Base-by-base conservation (phyloP, 768 basidiomycete genomes). In the Megacollybia marginata region DNA sequence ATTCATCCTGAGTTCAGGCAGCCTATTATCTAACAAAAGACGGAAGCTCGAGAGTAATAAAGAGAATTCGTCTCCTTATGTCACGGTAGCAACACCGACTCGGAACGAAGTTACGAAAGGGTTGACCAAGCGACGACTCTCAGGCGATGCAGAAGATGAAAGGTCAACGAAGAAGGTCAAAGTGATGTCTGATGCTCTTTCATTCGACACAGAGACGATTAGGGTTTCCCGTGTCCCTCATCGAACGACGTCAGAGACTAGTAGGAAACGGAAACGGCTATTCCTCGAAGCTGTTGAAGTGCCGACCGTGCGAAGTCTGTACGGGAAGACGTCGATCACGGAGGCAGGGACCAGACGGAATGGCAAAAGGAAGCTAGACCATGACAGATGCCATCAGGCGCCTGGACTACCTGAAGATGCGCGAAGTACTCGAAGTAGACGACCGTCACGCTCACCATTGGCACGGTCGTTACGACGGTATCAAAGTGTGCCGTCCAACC, bases 31-130 rank as follows among this genome's bases (percentile, higher is more conserved):
- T 18, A 71, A 69, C 54, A 71, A 72, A 51, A 66, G 70, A 47
- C 62, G 66, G 53, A 47, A 63, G 28, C 62, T 59, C 13, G 55
- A 57, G 7, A 59, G 58, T 1, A 64, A 83, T 61, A 87, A 88
- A 64, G 85, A 88, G 60, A 88, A 88, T 57, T 51, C 62, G 32
- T 75, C 75, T 0, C 80, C 78, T 33, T 53, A 63, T 5, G 34
- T 58, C 46, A 59, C 36, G 19, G 61, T 73, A 32, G 69, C 23
- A 28, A 28, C 23, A 6, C 6, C 23, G 6, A n/a, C n/a, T n/a
- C n/a, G n/a, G n/a, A 28, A 28, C 23, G 23, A 28, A 28, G 23
- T 28, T 28, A 28, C 23, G 23, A 28, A 28, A 28, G 23, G 23
- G 23, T 28, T 6, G 23, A 18, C 76, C 53, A 82, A 82, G 61